These are phyloP conservation scores for Debaryomyces maramus DNA, from an alignment of 805 yeast species.

Conservation along the genomic window DNA sequence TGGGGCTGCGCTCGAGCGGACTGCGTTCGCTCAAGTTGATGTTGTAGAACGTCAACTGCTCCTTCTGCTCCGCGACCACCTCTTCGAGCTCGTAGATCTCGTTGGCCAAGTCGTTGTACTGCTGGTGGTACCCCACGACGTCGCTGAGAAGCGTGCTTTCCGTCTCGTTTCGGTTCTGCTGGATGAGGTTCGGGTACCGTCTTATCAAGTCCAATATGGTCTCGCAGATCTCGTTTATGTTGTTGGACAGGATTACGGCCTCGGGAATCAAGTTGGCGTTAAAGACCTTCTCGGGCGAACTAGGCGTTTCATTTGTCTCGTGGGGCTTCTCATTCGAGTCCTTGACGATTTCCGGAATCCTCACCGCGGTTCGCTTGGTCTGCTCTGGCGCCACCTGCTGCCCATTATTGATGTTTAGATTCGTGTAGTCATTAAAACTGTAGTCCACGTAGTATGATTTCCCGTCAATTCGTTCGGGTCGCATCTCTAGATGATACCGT, in stretches of 20 bases:
- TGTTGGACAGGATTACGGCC: constrained; percentile 10
- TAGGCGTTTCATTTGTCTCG: background rate
- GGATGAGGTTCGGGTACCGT: constrained; percentile 24
- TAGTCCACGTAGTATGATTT: constrained; percentile 32
- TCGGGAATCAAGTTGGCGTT: constrained; percentile 2
- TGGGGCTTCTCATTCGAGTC: background rate
- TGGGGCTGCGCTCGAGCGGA: constrained; percentile 16
- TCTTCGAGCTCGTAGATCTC: constrained; percentile 46
- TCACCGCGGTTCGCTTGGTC: constrained; percentile 29
- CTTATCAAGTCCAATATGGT: constrained; percentile 36
- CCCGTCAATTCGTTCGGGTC: constrained; percentile 53
- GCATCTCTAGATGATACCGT: constrained; percentile 16
- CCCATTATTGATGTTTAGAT: constrained; percentile 22
- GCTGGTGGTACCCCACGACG: constrained; percentile 39
- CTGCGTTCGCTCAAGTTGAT: constrained; percentile 11
- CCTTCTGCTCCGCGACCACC: constrained; percentile 44
- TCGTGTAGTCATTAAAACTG: constrained; percentile 30
- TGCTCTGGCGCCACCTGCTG: constrained; percentile 19
- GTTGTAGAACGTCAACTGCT: constrained; percentile 31
- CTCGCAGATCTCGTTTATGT: constrained; percentile 46
- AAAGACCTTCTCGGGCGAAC: background rate
- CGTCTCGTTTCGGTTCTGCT: constrained; percentile 18
- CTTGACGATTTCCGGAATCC: constrained; percentile 21
- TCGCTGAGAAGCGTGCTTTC: constrained; percentile 19
- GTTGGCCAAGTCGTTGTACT: constrained; percentile 32